Percentiles rank a stretch among this genome's conserved stretches.
Evolutionary conservation across 2,329 filamentous ascomycete genomes (phyloP).

Genomic region (Fonsecaea pedrosoi): DNA sequence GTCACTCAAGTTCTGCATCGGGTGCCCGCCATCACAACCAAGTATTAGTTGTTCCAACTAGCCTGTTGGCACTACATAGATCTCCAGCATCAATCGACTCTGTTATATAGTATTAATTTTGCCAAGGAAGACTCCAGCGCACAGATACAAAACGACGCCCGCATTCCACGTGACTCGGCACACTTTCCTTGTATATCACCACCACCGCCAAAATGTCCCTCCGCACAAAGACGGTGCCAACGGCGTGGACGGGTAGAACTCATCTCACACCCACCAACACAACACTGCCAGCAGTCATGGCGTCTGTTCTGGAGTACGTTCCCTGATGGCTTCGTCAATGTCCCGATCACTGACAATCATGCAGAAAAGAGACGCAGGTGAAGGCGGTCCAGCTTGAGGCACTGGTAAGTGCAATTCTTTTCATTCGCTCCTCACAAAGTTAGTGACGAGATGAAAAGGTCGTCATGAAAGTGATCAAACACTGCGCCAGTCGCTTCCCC

Average conservation of each 20-base stretch:
- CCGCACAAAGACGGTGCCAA: constrained; percentile 21
- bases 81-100: not conserved
- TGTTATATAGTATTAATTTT: not conserved
- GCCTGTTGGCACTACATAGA: not conserved
- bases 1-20: not conserved
- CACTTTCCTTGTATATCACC: constrained; percentile 18
- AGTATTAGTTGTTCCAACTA: not conserved
- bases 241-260: not conserved
- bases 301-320: constrained; percentile 25
- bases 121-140: not conserved
- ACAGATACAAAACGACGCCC: not conserved
- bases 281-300: constrained; percentile 77
- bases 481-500: constrained; percentile 86
- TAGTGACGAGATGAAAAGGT: constrained; percentile 62
- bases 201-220: constrained; percentile 27
- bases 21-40: not conserved
- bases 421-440: constrained; percentile 41
- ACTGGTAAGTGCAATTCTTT: constrained; percentile 68
- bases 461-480: constrained; percentile 98
- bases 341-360: constrained; percentile 31
- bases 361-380: constrained; percentile 72
- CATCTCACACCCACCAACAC: constrained; percentile 85
- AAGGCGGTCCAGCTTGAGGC: constrained; percentile 93
- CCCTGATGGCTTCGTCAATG: not conserved
- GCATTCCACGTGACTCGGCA: constrained; percentile 17